Conservation (phyloP, 2,329 filamentous ascomycete genomes). For the Cercospora citrullina region DNA sequence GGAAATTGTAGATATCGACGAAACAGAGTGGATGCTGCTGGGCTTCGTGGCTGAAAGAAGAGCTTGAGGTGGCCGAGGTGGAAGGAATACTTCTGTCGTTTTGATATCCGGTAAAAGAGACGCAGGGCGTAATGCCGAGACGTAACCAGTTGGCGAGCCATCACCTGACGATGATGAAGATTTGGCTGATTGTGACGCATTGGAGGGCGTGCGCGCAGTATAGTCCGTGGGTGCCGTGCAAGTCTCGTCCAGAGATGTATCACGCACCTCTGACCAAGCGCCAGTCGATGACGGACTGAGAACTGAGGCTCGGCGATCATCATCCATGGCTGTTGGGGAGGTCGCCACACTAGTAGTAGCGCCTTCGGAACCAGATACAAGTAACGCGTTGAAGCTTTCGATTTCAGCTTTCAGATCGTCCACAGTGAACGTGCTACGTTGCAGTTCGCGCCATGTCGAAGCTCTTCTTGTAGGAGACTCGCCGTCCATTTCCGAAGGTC, state of each 20-base stretch:
- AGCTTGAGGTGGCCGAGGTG: slow-evolving; percentile 5
- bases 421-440: slow-evolving; percentile 9
- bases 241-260: not conserved
- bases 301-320: not conserved
- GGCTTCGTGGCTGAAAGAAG: slow-evolving; percentile 11
- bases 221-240: not conserved
- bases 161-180: not conserved
- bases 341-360: not conserved
- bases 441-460: slow-evolving; percentile 8
- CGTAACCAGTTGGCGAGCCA: not conserved
- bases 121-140: not conserved
- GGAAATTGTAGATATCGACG: not conserved
- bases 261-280: not conserved
- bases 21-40: not conserved
- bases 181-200: not conserved
- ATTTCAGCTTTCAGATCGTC: slow-evolving; percentile 3
- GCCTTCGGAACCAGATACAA: not conserved
- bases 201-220: not conserved
- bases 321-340: not conserved
- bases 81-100: slow-evolving; percentile 17
- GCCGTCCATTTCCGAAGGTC: slow-evolving; percentile 15
- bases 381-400: not conserved
- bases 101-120: not conserved
- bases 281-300: not conserved
- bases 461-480: slow-evolving; percentile 16